Conservation (phyloP, 306 rosid species). For the Aeschynomene evenia region DNA sequence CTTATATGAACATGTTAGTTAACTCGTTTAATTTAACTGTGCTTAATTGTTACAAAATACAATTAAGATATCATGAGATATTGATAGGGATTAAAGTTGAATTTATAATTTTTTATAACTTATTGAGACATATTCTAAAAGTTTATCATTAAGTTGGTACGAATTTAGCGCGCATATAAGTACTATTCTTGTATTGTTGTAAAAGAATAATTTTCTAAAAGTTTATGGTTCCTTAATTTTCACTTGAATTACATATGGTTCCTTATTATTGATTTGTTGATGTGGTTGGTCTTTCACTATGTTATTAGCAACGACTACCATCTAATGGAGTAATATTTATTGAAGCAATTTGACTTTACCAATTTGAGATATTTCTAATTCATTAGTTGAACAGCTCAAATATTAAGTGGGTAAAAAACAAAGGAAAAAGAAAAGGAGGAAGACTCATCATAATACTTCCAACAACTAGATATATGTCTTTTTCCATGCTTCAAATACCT, state of each 20-base stretch:
- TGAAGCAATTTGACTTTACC: conserved; percentile 16
- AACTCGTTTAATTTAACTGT: too few species aligned
- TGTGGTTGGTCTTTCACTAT: not conserved
- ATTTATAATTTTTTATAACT: too few species aligned
- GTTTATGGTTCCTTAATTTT: not conserved
- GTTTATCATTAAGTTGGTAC: too few species aligned
- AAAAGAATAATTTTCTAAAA: too few species aligned
- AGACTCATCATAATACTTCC: not conserved
- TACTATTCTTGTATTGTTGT: not conserved
- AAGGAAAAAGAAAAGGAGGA: not conserved
- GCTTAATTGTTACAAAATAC: too few species aligned
- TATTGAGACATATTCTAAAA: too few species aligned
- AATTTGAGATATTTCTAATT: not conserved
- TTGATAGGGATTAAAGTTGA: too few species aligned
- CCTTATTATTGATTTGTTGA: not conserved
- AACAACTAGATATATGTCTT: not conserved
- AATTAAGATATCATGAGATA: too few species aligned
- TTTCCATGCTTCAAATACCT: not conserved
- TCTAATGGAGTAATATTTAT: not conserved
- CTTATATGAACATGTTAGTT: too few species aligned
- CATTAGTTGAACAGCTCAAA: not conserved
- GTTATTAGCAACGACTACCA: not conserved
- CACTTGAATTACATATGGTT: not conserved
- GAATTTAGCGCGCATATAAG: too few species aligned
- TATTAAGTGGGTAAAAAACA: not conserved